Evolutionary conservation across 2,329 filamentous ascomycete species (phyloP), one percentile per base, ranked within the genome.

Genomic region (Didymosphaeria variabile): DNA sequence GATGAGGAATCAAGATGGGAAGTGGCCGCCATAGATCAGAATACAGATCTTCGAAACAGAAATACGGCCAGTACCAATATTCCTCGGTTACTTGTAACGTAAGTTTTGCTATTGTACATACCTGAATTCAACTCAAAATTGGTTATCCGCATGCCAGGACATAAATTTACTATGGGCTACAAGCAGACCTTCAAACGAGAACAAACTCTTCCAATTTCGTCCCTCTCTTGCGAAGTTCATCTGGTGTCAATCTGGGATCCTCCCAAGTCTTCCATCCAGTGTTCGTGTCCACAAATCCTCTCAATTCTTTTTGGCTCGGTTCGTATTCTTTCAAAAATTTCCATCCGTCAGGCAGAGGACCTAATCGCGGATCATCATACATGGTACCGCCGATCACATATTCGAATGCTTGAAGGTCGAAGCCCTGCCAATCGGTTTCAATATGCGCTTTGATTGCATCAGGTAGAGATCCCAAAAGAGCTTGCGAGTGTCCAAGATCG

Each of bases 331-430:
- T 46, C 5, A 6, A 5, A 40, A 47, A 58, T n/a, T 31, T 29
- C 49, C 57, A 58, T 26, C 31, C 57, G 5, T 58, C 49, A 3
- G 50, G 57, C 19, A 58, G 23, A 23, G n/a, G 38, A 10, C 57
- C 57, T 4, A 58, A 8, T 34, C 57, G 49, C 21, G 57, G 57
- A 26, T 58, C 57, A 46, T 58, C 50, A 42, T 54, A 53, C 12
- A 29, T 29, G 2, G 12, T 21, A 12, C 3, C 13, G 6, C 40
- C 49, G 15, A 17, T 53, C 26, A 29, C 26, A 29, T 29, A 7
- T 42, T 19, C 19, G 21, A 19, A 19, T 58, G 15, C n/a, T 5
- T 46, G 19, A 47, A 54, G 1, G 15, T 29, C 46, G 23, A 29
- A 5, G 0, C 40, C 50, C 13, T 47, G 1, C 32, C 19, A 26